These are phyloP conservation scores for Amanita inopinata DNA, from an alignment of 768 basidiomycete genomes.

Conservation along the genomic window DNA sequence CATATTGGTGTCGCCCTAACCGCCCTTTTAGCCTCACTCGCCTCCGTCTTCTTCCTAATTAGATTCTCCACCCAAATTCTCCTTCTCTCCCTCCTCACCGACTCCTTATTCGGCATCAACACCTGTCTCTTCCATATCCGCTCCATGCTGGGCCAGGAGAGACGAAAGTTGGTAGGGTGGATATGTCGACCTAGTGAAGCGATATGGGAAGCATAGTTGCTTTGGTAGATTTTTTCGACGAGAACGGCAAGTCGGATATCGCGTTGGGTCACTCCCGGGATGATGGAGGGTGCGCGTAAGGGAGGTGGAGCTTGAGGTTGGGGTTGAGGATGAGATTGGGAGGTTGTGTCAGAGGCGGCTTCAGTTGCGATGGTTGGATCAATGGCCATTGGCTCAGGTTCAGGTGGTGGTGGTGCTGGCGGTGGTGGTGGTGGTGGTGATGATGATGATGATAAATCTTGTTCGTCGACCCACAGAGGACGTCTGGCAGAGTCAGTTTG, in stretches of 20 bases:
- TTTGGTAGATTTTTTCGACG: slow-evolving; percentile 3
- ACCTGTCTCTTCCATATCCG: slow-evolving; percentile 6
- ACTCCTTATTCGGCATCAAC: background rate
- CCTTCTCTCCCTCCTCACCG: background rate
- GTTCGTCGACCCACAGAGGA: slow-evolving; percentile 6
- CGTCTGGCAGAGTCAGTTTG: slow-evolving; percentile 8
- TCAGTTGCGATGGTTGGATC: too few species aligned
- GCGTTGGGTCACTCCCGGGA: slow-evolving; percentile 6
- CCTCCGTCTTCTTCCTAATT: background rate
- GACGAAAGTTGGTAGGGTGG: slow-evolving; percentile 8
- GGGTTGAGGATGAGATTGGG: background rate
- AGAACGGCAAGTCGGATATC: slow-evolving; percentile 8
- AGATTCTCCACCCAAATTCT: background rate
- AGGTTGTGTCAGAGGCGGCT: background rate
- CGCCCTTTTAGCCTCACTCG: background rate
- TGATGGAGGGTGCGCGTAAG: background rate
- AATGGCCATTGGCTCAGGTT: too few species aligned
- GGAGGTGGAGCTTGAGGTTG: too few species aligned
- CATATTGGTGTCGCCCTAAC: background rate
- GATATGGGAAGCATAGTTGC: slow-evolving; percentile 1
- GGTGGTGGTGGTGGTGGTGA: background rate
- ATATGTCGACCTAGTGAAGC: slow-evolving; percentile 4
- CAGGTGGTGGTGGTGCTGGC: background rate
- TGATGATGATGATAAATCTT: background rate
- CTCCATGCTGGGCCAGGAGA: slow-evolving; percentile 8